A percentile compares a stretch with the other conserved stretches of the same genome.
Evolutionary conservation across 2,329 filamentous ascomycete genomes (phyloP).

Genomic region (Xylaria sp.): DNA sequence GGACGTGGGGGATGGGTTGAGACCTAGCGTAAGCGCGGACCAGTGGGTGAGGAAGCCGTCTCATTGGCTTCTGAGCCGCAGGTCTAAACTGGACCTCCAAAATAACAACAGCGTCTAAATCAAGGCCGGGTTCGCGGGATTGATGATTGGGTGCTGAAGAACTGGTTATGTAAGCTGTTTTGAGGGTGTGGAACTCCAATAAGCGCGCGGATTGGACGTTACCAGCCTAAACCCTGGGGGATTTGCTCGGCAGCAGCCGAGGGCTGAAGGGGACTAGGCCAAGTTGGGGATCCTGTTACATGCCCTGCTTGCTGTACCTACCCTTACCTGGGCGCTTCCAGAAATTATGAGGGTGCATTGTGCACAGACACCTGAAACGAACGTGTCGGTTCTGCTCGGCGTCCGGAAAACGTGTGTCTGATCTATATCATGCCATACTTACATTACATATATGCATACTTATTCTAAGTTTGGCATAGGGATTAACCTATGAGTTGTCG

Average conservation of each 20-base stretch:
- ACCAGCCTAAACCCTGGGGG: slow-evolving; percentile 19
- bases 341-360: slow-evolving; percentile 34
- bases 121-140: too few relatives aligned
- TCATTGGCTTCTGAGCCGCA: slow-evolving; percentile 28
- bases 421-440: not conserved
- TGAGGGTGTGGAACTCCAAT: not conserved
- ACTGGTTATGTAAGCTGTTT: slow-evolving; percentile 2
- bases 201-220: slow-evolving; percentile 18
- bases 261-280: slow-evolving; percentile 15
- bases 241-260: slow-evolving; percentile 28
- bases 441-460: not conserved
- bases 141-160: not conserved
- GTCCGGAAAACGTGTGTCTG: slow-evolving; percentile 10
- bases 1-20: slow-evolving; percentile 5
- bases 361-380: slow-evolving; percentile 30
- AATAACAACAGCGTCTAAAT: slow-evolving; percentile 2
- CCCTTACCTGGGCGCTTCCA: slow-evolving; percentile 30
- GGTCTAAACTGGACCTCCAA: slow-evolving; percentile 11
- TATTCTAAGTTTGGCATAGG: not conserved
- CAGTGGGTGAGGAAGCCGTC: not conserved
- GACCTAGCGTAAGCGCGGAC: not conserved
- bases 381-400: slow-evolving; percentile 14
- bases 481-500: not conserved
- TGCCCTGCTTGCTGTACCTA: not conserved
- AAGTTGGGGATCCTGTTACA: not conserved